These are phyloP conservation scores for Aegilops longissima DNA, from an alignment of 176 grass and related monocot species.

Conservation along the genomic window DNA sequence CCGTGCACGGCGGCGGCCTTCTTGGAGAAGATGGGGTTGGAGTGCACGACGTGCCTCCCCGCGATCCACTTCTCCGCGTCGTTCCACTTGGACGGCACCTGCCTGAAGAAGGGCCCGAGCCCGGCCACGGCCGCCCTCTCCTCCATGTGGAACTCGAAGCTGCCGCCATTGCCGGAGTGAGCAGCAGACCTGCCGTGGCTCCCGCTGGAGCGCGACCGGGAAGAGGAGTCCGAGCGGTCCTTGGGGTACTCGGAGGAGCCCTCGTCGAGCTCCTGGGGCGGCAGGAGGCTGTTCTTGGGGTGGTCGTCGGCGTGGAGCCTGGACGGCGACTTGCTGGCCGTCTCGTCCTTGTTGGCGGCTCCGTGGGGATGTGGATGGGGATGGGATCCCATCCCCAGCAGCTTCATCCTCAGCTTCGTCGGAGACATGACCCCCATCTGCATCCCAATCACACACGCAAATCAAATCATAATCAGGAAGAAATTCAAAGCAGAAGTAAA, in stretches of 20 bases:
- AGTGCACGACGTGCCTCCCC: conserved; percentile 70
- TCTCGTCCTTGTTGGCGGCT: conserved; percentile 28
- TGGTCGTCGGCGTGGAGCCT: conserved; percentile 48
- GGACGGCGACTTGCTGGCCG: conserved; percentile 41
- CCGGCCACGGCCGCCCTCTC: conserved; percentile 29
- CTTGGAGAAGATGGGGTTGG: conserved; percentile 73
- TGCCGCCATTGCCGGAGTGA: background rate
- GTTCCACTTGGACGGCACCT: conserved; percentile 97
- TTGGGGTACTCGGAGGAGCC: conserved; percentile 32
- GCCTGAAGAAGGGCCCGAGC: conserved; percentile 53
- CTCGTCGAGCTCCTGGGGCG: conserved; percentile 58
- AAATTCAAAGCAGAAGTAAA: background rate
- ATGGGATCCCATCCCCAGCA: conserved; percentile 61
- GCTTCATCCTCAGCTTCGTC: conserved; percentile 80
- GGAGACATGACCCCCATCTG: conserved; percentile 77
- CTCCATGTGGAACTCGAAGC: conserved; percentile 79
- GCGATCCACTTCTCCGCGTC: conserved; percentile 96
- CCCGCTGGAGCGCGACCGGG: conserved; percentile 31
- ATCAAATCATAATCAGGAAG: background rate
- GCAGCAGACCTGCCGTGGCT: conserved; percentile 15
- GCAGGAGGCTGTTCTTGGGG: conserved; percentile 60
- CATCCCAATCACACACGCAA: background rate
- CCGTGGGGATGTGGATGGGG: conserved; percentile 18
- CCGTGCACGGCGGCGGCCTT: conserved; percentile 8
- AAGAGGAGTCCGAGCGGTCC: conserved; percentile 38